A percentile compares a stretch with the other conserved stretches of the same genome.
Evolutionary conservation across 1,284 basidiomycete species (phyloP).

Genomic region (Mycosarcoma mackinlayi): DNA sequence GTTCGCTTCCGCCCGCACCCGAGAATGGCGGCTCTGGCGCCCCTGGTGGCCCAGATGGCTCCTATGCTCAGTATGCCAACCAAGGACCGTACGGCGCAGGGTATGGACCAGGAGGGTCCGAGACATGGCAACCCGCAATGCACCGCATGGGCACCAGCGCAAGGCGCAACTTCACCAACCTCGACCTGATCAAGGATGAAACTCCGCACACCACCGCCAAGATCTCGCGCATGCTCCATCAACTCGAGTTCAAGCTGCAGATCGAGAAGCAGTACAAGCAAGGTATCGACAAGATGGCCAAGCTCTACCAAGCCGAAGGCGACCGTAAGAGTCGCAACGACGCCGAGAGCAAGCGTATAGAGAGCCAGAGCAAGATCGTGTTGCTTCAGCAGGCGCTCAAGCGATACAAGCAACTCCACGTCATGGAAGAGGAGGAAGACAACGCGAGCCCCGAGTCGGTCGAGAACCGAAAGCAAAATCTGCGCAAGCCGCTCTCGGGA

Average conservation of each 20-base stretch:
- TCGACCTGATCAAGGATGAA: slow-evolving; percentile 95
- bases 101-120: slow-evolving; percentile 23
- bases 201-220: slow-evolving; percentile 95
- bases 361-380: slow-evolving; percentile 96
- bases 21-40: slow-evolving; percentile 2
- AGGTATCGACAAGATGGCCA: slow-evolving; percentile 98
- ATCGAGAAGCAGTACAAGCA: slow-evolving; percentile 98
- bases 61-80: slow-evolving; percentile 46
- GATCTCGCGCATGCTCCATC: slow-evolving; percentile 97
- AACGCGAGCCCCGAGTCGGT: slow-evolving; percentile 71
- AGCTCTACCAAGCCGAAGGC: slow-evolving; percentile 88
- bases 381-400: slow-evolving; percentile 90
- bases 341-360: slow-evolving; percentile 90
- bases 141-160: slow-evolving; percentile 61
- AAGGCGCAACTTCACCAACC: slow-evolving; percentile 58
- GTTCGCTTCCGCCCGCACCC: slow-evolving; percentile 42
- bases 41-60: slow-evolving; percentile 16
- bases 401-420: slow-evolving; percentile 94
- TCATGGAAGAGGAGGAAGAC: slow-evolving; percentile 83
- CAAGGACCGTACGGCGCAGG: slow-evolving; percentile 38
- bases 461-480: slow-evolving; percentile 86
- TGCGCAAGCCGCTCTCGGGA: slow-evolving; percentile 91
- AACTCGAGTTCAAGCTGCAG: slow-evolving; percentile 98
- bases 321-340: slow-evolving; percentile 80
- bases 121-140: slow-evolving; percentile 54